A percentile compares a stretch with the other conserved stretches of the same genome.
phyloP scores from a whole-genome alignment of 768 basidiomycete species.

The Panus rudis region DNA sequence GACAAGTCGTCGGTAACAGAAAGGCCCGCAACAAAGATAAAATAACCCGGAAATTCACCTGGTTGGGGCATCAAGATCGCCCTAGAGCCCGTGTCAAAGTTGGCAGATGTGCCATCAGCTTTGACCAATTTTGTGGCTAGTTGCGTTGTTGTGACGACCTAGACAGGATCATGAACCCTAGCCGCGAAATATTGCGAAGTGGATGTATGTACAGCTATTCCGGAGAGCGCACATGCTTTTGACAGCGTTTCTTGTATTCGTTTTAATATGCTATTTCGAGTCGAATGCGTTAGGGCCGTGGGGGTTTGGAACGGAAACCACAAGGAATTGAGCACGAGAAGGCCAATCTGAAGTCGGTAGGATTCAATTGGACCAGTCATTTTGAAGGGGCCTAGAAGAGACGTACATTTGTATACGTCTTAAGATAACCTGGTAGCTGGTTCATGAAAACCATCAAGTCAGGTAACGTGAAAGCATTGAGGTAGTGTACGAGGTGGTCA shows the following conservation, averaged over 20 bases:
- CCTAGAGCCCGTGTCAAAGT: constrained; percentile 54
- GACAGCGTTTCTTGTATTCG: constrained; percentile 47
- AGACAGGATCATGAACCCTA: constrained; percentile 5
- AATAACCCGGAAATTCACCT: constrained; percentile 39
- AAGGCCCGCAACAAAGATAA: neutral
- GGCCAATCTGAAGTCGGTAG: constrained; percentile 40
- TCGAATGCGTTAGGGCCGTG: constrained; percentile 30
- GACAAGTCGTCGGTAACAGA: constrained; percentile 9
- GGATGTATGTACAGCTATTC: constrained; percentile 30
- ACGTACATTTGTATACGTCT: constrained; percentile 39
- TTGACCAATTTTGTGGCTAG: constrained; percentile 62
- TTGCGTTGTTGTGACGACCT: constrained; percentile 61
- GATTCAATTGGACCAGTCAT: constrained; percentile 5
- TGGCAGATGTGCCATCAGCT: constrained; percentile 57
- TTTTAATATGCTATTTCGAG: constrained; percentile 39
- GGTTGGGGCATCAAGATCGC: constrained; percentile 64
- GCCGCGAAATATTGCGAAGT: neutral
- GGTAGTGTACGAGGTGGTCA: constrained; percentile 31
- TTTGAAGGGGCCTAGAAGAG: constrained; percentile 3
- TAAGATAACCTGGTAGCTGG: constrained; percentile 41
- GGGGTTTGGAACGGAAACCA: constrained; percentile 59
- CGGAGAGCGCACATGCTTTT: constrained; percentile 38
- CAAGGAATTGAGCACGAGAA: constrained; percentile 62
- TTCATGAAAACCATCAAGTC: constrained; percentile 56
- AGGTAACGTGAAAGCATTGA: constrained; percentile 37